Evolutionary conservation across 2,329 filamentous ascomycete genomes (phyloP).

Genomic region (Apiospora koreana): DNA sequence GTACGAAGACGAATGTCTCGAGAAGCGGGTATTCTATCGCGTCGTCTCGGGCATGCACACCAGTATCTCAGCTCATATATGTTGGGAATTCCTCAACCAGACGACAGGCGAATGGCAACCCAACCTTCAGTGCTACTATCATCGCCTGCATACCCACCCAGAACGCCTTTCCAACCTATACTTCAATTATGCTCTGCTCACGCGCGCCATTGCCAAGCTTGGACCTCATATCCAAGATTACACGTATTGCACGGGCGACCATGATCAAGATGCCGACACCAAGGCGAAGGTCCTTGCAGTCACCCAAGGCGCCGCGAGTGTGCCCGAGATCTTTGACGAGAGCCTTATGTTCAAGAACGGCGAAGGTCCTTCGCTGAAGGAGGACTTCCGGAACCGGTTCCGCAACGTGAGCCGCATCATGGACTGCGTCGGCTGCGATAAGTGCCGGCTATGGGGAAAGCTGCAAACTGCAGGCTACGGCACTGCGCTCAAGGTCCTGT

Average conservation of each 20-base stretch:
- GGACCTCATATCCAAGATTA: constrained; percentile 80
- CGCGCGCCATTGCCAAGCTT: constrained; percentile 88
- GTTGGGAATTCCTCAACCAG: constrained; percentile 95
- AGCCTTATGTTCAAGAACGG: constrained; percentile 88
- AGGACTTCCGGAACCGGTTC: constrained; percentile 97
- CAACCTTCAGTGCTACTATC: constrained; percentile 85
- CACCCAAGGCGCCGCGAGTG: constrained; percentile 67
- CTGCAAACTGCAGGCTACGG: constrained; percentile 94
- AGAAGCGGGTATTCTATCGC: constrained; percentile 98
- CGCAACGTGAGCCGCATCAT: constrained; percentile 95
- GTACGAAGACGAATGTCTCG: constrained; percentile 87
- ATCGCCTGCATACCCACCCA: constrained; percentile 79
- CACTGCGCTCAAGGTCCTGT: constrained; percentile 91
- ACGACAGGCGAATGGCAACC: constrained; percentile 91
- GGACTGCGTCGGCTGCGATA: constrained; percentile 99
- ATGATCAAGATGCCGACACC: constrained; percentile 74
- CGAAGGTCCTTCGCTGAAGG: constrained; percentile 77
- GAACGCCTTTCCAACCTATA: constrained; percentile 97
- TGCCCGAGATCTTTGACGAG: constrained; percentile 89
- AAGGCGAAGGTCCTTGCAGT: constrained; percentile 81
- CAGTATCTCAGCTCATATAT: constrained; percentile 93
- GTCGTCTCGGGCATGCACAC: constrained; percentile 98
- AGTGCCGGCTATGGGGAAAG: constrained; percentile 97
- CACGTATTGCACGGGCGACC: constrained; percentile 89
- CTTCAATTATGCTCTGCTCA: constrained; percentile 97